Conservation (phyloP, 2,329 filamentous ascomycete genomes). For the Cladosporium oxysporum region DNA sequence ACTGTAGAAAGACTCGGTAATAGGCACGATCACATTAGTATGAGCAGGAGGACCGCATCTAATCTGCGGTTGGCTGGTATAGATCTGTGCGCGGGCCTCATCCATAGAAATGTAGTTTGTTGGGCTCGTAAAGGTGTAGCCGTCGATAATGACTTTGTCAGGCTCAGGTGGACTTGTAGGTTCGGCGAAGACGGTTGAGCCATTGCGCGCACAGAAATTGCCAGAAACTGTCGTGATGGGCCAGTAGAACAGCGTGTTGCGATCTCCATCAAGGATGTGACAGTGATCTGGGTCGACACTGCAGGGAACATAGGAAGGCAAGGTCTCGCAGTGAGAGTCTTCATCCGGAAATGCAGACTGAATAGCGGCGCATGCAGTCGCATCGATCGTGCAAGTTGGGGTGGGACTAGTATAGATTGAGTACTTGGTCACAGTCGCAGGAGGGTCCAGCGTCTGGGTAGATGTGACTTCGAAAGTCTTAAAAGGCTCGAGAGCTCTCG, state of each 20-base stretch:
- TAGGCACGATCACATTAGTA: neutral
- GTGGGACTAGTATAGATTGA: neutral
- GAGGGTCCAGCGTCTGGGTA: neutral
- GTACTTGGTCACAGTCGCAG: neutral
- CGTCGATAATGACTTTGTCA: constrained; percentile 4
- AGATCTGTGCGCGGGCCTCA: neutral
- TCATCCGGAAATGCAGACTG: neutral
- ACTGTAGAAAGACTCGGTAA: constrained; percentile 6
- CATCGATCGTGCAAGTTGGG: constrained; percentile 13
- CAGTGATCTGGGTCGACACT: neutral
- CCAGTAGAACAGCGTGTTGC: constrained; percentile 12
- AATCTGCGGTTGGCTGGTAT: neutral
- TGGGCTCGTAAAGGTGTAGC: constrained; percentile 15
- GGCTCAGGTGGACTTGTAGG: constrained; percentile 11
- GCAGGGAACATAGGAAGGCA: neutral
- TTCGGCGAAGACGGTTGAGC: constrained; percentile 7
- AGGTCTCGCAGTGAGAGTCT: neutral
- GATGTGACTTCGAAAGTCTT: neutral
- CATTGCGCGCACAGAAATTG: constrained; percentile 15
- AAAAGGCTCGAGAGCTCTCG: constrained; percentile 5
- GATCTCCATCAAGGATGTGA: neutral
- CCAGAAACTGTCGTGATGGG: constrained; percentile 12
- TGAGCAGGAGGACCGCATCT: neutral
- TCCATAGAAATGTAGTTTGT: constrained; percentile 7
- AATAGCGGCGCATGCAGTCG: neutral